phyloP scores from a whole-genome alignment of 805 yeast genomes.

The Saccharomycopsis javanensis region DNA sequence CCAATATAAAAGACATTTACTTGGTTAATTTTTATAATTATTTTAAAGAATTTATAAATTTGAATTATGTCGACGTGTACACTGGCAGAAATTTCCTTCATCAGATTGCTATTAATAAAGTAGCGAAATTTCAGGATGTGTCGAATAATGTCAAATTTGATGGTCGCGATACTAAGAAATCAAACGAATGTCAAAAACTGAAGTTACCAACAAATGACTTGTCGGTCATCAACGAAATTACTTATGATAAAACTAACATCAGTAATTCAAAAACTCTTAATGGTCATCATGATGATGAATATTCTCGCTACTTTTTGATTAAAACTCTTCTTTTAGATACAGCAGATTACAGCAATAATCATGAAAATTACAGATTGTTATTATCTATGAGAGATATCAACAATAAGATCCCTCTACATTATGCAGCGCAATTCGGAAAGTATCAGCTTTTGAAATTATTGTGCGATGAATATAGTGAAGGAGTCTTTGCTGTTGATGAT shows the following conservation, averaged over 20 bases:
- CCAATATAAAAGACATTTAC: constrained; percentile 56
- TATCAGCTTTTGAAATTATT: constrained; percentile 32
- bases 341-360: background rate
- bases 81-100: constrained; percentile 70
- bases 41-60: constrained; percentile 48
- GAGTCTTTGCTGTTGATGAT: constrained; percentile 42
- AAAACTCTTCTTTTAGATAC: constrained; percentile 12
- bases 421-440: constrained; percentile 60
- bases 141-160: background rate
- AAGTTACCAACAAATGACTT: background rate
- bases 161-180: background rate
- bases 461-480: constrained; percentile 26
- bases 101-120: constrained; percentile 36
- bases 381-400: constrained; percentile 45
- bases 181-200: background rate
- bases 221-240: background rate
- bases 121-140: background rate
- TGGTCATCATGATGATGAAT: background rate
- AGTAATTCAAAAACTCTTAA: background rate
- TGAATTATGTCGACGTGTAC: constrained; percentile 58
- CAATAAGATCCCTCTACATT: constrained; percentile 80
- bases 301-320: constrained; percentile 10
- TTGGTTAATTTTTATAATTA: constrained; percentile 38
- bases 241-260: background rate
- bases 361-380: constrained; percentile 22